Percentiles rank a stretch among this genome's conserved stretches.
phyloP scores from a whole-genome alignment of 2,329 filamentous ascomycete species.

The Colletotrichum sp. region DNA sequence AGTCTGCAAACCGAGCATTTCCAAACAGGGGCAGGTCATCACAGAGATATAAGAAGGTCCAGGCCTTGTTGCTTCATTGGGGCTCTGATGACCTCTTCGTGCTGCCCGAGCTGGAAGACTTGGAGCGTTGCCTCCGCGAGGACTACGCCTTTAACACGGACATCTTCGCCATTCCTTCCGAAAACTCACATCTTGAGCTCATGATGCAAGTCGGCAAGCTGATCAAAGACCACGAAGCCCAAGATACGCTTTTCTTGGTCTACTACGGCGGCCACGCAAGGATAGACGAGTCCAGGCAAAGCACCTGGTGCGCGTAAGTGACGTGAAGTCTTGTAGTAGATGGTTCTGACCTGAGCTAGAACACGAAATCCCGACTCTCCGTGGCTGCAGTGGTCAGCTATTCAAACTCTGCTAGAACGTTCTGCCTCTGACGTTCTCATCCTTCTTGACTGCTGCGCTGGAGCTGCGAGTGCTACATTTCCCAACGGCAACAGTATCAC shows the following conservation, averaged over 20 bases:
- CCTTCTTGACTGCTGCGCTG: conserved; percentile 64
- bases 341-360: conserved; percentile 29
- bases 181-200: conserved; percentile 62
- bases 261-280: conserved; percentile 67
- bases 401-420: conserved; percentile 63
- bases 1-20: conserved; percentile 62
- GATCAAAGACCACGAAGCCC: conserved; percentile 61
- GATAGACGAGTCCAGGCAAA: conserved; percentile 64
- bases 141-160: conserved; percentile 64
- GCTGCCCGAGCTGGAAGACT: conserved; percentile 60
- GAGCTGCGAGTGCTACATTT: conserved; percentile 64
- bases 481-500: conserved; percentile 64
- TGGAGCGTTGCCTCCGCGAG: conserved; percentile 58
- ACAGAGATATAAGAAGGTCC: conserved; percentile 61
- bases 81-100: conserved; percentile 64
- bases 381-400: conserved; percentile 66
- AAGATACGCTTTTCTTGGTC: conserved; percentile 61
- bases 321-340: background rate
- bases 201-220: conserved; percentile 62
- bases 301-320: conserved; percentile 65
- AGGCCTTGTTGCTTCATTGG: conserved; percentile 62
- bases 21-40: conserved; percentile 58
- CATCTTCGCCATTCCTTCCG: conserved; percentile 62
- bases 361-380: conserved; percentile 57
- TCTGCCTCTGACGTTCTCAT: conserved; percentile 64